Percentiles rank a stretch among this genome's conserved stretches.
Evolutionary conservation across 1,284 basidiomycete genomes (phyloP).

Genomic region (Moesziomyces sp.): DNA sequence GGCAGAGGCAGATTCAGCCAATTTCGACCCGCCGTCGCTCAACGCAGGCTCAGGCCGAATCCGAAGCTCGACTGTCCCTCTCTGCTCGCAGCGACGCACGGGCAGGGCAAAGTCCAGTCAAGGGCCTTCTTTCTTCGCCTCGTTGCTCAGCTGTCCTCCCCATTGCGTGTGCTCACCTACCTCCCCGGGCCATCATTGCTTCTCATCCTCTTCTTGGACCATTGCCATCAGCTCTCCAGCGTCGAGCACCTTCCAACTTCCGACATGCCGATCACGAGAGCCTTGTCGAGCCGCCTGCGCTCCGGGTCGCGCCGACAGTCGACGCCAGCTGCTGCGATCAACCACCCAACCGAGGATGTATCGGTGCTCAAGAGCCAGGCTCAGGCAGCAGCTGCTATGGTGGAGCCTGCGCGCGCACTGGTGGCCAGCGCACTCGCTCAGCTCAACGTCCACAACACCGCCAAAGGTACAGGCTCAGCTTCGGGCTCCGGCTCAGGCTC

Average conservation of each 20-base stretch:
- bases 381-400: constrained; percentile 5
- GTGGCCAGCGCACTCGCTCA: constrained; percentile 25
- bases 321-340: background rate
- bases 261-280: constrained; percentile 44
- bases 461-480: constrained; percentile 7
- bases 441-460: constrained; percentile 21
- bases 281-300: constrained; percentile 30
- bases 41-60: too few relatives aligned
- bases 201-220: too few relatives aligned
- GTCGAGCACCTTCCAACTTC: background rate
- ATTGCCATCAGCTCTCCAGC: too few relatives aligned
- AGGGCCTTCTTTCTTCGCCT: background rate
- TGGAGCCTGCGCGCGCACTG: constrained; percentile 12
- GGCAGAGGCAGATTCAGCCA: constrained; percentile 1
- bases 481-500: background rate
- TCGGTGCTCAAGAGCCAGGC: constrained; percentile 25
- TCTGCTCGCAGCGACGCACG: too few relatives aligned
- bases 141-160: too few relatives aligned
- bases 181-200: too few relatives aligned
- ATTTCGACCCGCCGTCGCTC: too few relatives aligned
- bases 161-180: too few relatives aligned
- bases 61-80: too few relatives aligned
- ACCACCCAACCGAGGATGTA: constrained; percentile 16
- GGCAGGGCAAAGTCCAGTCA: too few relatives aligned
- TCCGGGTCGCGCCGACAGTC: constrained; percentile 20